phyloP scores from a whole-genome alignment of 2,329 filamentous ascomycete species.

The Thelonectria discophora region DNA sequence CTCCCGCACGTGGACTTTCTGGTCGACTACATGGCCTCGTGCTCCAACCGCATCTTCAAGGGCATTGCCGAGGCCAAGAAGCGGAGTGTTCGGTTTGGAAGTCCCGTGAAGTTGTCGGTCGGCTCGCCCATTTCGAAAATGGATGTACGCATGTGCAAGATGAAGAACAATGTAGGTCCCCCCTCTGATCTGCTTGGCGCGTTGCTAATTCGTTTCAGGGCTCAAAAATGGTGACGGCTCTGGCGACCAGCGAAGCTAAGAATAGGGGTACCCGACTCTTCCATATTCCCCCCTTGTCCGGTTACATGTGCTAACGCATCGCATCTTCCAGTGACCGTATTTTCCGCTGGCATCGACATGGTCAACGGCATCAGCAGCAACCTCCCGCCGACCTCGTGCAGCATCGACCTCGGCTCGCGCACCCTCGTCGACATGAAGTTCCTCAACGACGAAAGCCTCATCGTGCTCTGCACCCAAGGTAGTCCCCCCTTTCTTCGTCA shows the following conservation, averaged over 20 bases:
- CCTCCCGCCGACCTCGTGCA: conserved; percentile 49
- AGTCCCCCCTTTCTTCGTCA: neutral
- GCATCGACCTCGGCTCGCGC: conserved; percentile 53
- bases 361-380: conserved; percentile 67
- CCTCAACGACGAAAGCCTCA: conserved; percentile 67
- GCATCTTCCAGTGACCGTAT: conserved; percentile 67
- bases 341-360: conserved; percentile 61
- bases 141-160: conserved; percentile 66
- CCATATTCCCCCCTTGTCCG: neutral
- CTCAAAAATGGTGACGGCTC: conserved; percentile 52
- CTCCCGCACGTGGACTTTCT: conserved; percentile 72
- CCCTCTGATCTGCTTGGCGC: neutral
- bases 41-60: conserved; percentile 69
- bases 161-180: conserved; percentile 45
- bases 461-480: conserved; percentile 65
- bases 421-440: conserved; percentile 73
- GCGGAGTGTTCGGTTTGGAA: conserved; percentile 73
- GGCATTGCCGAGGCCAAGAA: conserved; percentile 75
- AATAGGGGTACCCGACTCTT: conserved; percentile 47
- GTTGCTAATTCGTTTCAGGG: conserved; percentile 42
- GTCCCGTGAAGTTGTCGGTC: conserved; percentile 57
- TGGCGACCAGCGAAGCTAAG: conserved; percentile 50
- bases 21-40: conserved; percentile 64
- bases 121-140: conserved; percentile 57
- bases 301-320: neutral